phyloP scores from a whole-genome alignment of 2,329 filamentous ascomycete genomes.

The Colletotrichum chrysophilum region DNA sequence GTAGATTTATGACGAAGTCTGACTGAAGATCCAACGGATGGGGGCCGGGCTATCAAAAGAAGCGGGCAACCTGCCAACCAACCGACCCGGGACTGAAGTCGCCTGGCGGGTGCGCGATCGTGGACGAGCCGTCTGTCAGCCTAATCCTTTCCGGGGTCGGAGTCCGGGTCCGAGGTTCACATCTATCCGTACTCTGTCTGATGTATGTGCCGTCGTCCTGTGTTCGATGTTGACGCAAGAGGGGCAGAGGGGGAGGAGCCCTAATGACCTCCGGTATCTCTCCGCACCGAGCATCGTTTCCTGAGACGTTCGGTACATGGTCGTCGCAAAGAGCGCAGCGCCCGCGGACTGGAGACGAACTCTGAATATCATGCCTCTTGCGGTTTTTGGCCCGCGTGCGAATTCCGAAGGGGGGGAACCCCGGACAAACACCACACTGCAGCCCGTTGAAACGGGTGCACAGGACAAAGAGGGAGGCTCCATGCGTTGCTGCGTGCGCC shows the following conservation, averaged over 20 bases:
- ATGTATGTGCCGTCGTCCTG: not conserved
- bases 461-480: not conserved
- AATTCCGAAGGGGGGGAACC: not conserved
- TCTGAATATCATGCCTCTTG: not conserved
- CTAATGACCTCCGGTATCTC: not conserved
- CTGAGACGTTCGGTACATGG: not conserved
- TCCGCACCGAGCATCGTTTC: not conserved
- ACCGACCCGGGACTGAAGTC: not conserved
- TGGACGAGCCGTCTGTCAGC: not conserved
- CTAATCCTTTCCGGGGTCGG: not conserved
- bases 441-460: not conserved
- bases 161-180: not conserved
- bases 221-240: not conserved
- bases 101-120: not conserved
- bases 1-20: not conserved
- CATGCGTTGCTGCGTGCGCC: not conserved
- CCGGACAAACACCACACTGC: not conserved
- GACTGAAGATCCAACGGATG: not conserved
- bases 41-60: not conserved
- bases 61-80: not conserved
- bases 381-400: not conserved
- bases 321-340: not conserved
- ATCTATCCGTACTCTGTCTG: not conserved
- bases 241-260: not conserved
- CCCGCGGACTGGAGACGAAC: not conserved